Evolutionary conservation across 106 monocot species (phyloP), one percentile per base, ranked within the genome.

Genomic region (Dendrobium nobile): DNA sequence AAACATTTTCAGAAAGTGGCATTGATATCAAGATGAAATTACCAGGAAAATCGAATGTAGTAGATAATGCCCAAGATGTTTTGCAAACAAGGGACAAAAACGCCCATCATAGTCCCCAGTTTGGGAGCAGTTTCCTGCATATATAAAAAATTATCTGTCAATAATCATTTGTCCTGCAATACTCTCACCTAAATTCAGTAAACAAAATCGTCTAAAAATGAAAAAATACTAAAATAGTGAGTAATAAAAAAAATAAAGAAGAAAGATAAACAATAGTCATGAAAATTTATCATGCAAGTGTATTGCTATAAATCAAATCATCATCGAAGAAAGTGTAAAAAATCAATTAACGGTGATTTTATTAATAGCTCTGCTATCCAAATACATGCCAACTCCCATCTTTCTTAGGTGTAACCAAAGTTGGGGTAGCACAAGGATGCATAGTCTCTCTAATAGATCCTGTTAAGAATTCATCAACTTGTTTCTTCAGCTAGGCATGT

Each of bases 41-140:
- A 96, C 97, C 97, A 98, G 78, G 97, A 89, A 87, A 98, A 98
- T 54, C 97, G 94, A 64, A 97, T 97, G 77, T 90, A 97, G 85
- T 92, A 97, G 67, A 98, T 98, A 54, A 98, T 98, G 75, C 97
- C 97, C 86, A 94, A 79, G 79, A 98, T 98, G 79, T 91, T 98
- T 80, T 98, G 97, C 85, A 98, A 80, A 80, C 97, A 98, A 76
- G 97, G 97, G 7, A 98, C 92, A 81, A 98, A 98, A 13, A 98
- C 97, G 74, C 97, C 97, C 94, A 98, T 91, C 90, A 98, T 67
- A 47, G 97, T 98, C 47, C 92, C 94, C 42, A 92, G 73, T 84
- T 92, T 92, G 19, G 86, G 85, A 26, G 79, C 85, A 80, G 85
- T 82, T 77, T 82, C 83, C 96, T 96, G 92, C 80, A 90, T 19